Percentiles rank a stretch among this genome's conserved stretches.
phyloP scores from a whole-genome alignment of 495 filamentous ascomycete species.

The Penicillium silybi region DNA sequence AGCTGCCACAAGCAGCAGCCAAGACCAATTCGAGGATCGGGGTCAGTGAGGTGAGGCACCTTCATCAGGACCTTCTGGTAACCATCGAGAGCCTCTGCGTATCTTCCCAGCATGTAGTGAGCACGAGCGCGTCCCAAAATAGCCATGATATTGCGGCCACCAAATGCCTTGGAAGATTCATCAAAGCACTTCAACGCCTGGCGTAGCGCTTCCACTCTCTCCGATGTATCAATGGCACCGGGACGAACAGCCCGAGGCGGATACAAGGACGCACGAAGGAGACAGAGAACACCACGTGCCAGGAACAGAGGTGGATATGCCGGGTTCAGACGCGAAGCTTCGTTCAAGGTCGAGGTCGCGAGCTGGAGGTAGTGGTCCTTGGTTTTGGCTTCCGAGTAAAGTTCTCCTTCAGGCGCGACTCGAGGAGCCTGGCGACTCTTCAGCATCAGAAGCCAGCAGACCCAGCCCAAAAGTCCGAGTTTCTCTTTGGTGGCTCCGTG shows the following conservation, averaged over 20 bases:
- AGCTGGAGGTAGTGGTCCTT: conserved; percentile 90
- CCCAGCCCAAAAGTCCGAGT: conserved; percentile 73
- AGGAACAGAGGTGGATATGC: conserved; percentile 83
- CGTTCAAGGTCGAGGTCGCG: conserved; percentile 87
- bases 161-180: conserved; percentile 78
- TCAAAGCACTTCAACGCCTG: conserved; percentile 88
- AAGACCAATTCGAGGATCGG: conserved; percentile 91
- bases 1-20: conserved; percentile 96
- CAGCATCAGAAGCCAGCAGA: conserved; percentile 90
- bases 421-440: conserved; percentile 91
- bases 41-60: conserved; percentile 85
- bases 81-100: conserved; percentile 70
- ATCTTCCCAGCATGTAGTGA: conserved; percentile 77
- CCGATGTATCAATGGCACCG: conserved; percentile 62
- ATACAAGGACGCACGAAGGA: conserved; percentile 82
- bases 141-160: conserved; percentile 84
- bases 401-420: conserved; percentile 58
- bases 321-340: conserved; percentile 90
- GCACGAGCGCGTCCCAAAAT: conserved; percentile 80
- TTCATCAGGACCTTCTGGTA: conserved; percentile 84
- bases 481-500: conserved; percentile 74
- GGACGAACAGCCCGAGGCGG: conserved; percentile 59
- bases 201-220: conserved; percentile 74
- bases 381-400: conserved; percentile 68
- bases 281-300: conserved; percentile 83